Percentiles rank a stretch among this genome's conserved stretches.
Evolutionary conservation across 2,329 filamentous ascomycete genomes (phyloP).

Genomic region (Trichoderma gracile): DNA sequence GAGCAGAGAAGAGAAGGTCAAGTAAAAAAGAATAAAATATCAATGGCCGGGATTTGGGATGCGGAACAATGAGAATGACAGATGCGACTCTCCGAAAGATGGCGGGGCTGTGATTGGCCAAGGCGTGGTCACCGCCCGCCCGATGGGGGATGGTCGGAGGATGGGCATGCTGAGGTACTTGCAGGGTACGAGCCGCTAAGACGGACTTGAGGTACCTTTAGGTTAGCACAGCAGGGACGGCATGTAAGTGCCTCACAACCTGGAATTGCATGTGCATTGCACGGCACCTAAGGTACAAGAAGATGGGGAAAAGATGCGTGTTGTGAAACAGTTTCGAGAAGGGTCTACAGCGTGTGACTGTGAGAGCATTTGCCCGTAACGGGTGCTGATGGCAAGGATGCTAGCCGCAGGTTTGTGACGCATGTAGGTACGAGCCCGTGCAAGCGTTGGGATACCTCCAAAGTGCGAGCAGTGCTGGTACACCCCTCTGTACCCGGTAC

Average conservation of each 20-base stretch:
- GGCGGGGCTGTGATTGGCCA: constrained; percentile 26
- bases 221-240: too few species aligned
- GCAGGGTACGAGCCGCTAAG: neutral
- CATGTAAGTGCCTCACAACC: too few species aligned
- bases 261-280: neutral
- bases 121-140: constrained; percentile 1
- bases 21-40: constrained; percentile 5
- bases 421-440: constrained; percentile 5
- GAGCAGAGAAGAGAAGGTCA: constrained; percentile 22
- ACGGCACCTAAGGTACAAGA: neutral
- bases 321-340: neutral
- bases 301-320: neutral
- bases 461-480: neutral
- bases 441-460: neutral
- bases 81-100: constrained; percentile 25
- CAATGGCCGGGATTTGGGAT: constrained; percentile 20
- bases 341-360: neutral
- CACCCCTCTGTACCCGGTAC: neutral
- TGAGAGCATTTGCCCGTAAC: neutral
- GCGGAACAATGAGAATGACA: constrained; percentile 16
- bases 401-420: neutral
- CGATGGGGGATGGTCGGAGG: neutral
- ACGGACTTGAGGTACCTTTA: neutral
- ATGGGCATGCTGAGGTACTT: neutral
- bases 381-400: neutral